A percentile compares a stretch with the other conserved stretches of the same genome.
Evolutionary conservation across 768 basidiomycete genomes (phyloP).

Genomic region (Tubosaeta sp.): DNA sequence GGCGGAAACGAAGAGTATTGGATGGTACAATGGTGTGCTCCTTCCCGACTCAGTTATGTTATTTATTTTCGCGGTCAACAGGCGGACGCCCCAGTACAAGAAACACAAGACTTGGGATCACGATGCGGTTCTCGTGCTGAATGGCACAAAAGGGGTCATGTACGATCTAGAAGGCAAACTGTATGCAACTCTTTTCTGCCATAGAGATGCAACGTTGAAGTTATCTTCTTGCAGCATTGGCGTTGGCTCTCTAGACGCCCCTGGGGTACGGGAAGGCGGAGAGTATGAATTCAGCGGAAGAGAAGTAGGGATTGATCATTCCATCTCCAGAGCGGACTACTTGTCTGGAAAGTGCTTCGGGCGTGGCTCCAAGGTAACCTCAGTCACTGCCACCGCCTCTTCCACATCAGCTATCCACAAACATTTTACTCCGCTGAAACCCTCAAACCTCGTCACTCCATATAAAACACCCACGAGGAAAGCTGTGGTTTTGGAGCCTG

Average conservation of each 20-base stretch:
- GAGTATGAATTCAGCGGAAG: conserved; percentile 46
- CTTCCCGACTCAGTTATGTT: not conserved
- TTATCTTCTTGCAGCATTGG: conserved; percentile 39
- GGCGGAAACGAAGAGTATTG: conserved; percentile 45
- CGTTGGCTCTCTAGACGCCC: conserved; percentile 43
- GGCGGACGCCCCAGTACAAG: conserved; percentile 66
- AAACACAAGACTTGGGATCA: conserved; percentile 94
- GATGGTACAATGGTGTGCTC: conserved; percentile 72
- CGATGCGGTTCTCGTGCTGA: conserved; percentile 61
- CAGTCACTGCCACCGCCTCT: conserved; percentile 7
- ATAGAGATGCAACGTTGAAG: not conserved
- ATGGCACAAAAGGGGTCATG: conserved; percentile 42
- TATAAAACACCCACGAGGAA: conserved; percentile 26
- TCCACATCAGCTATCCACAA: conserved; percentile 30
- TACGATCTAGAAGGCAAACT: conserved; percentile 62
- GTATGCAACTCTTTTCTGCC: conserved; percentile 37
- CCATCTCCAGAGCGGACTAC: conserved; percentile 51
- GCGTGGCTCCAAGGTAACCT: conserved; percentile 20
- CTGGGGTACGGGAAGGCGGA: conserved; percentile 34
- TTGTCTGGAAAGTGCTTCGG: conserved; percentile 66
- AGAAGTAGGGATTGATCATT: conserved; percentile 63
- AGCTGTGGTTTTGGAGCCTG: conserved; percentile 38
- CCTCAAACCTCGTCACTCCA: conserved; percentile 19
- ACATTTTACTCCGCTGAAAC: conserved; percentile 31
- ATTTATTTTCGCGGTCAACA: conserved; percentile 20